Percentiles rank a stretch among this genome's conserved stretches.
phyloP scores from a whole-genome alignment of 106 monocot species.

The Cymbidium sinense region DNA sequence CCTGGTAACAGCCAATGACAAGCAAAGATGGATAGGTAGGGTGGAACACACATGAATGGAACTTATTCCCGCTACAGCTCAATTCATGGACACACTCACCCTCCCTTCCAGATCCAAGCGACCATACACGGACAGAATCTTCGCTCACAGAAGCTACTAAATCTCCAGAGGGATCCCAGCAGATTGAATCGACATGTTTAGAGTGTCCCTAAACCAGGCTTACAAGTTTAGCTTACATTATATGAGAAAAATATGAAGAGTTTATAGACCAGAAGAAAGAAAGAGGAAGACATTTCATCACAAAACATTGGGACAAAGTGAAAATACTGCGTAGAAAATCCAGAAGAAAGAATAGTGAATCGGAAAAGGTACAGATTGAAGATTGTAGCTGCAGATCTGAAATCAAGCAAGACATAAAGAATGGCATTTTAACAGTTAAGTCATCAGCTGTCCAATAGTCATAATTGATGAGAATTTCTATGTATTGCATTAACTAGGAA shows the following conservation, averaged over 20 bases:
- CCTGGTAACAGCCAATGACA: conserved; percentile 31
- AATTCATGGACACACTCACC: conserved; percentile 45
- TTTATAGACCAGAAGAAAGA: too few relatives aligned
- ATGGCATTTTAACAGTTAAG: not conserved
- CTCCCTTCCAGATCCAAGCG: conserved; percentile 47
- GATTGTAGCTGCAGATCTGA: not conserved
- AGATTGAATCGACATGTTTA: conserved; percentile 37
- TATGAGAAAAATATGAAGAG: not conserved
- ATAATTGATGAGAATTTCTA: not conserved
- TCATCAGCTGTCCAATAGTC: not conserved
- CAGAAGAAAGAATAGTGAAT: too few relatives aligned
- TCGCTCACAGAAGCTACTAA: conserved; percentile 56
- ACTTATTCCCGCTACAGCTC: conserved; percentile 45
- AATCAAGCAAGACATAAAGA: not conserved
- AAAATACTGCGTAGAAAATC: too few relatives aligned
- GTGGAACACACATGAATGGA: conserved; percentile 59
- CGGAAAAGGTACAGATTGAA: too few relatives aligned
- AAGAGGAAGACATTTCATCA: too few relatives aligned
- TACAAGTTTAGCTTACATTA: not conserved
- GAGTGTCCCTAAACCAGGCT: conserved; percentile 37
- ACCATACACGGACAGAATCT: conserved; percentile 58
- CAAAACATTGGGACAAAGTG: too few relatives aligned
- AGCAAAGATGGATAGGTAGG: conserved; percentile 37
- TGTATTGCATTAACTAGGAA: not conserved
- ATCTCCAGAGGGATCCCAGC: conserved; percentile 51